Evolutionary conservation across 441 rosid species (phyloP), one percentile per base, ranked within the genome.

Genomic region (Adansonia gregorii): DNA sequence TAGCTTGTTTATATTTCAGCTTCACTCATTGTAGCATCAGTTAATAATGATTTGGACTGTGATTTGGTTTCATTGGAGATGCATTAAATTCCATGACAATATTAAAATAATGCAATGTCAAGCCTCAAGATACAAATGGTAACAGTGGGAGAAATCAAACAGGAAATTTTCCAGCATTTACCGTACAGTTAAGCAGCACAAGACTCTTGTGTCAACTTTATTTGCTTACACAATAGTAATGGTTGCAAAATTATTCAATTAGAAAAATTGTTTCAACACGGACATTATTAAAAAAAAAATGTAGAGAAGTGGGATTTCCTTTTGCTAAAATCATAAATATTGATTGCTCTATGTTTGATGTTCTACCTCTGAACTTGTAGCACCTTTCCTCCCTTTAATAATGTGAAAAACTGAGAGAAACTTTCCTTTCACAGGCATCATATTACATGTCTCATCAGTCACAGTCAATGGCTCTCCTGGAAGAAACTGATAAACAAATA

Each of bases 401-500:
- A 15, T 75, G 64, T 35, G 12, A 31, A 49, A 19, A 64, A 35
- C 60, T 75, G 54, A 66, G 65, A 66, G 46, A 43, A 51, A 20
- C 43, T 52, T 71, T 78, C 78, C 79, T 70, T 46, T 83, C 83
- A 81, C 85, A 97, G 99, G 99, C 94, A 45, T 97, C 99, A 60
- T 82, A 90, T 83, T 91, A 93, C 87, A 85, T 87, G 86, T 89
- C 98, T 83, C 97, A 89, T 76, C 98, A 97, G 79, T 86, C 97
- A 20, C 98, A 94, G 72, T 89, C 89, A 52, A 87, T 97, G 73
- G 86, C 94, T 61, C 93, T 92, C 67, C 83, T 92, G 73, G 98
- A 94, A 86, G 99, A 94, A 88, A 93, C 97, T 49, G 97, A 97
- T 84, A 93, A 89, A 82, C 98, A 97, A 85, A 91, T 94, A 82